Evolutionary conservation across 1,284 basidiomycete genomes (phyloP), one percentile per base, ranked within the genome.

Genomic region (Ceratobasidium theobromae): DNA sequence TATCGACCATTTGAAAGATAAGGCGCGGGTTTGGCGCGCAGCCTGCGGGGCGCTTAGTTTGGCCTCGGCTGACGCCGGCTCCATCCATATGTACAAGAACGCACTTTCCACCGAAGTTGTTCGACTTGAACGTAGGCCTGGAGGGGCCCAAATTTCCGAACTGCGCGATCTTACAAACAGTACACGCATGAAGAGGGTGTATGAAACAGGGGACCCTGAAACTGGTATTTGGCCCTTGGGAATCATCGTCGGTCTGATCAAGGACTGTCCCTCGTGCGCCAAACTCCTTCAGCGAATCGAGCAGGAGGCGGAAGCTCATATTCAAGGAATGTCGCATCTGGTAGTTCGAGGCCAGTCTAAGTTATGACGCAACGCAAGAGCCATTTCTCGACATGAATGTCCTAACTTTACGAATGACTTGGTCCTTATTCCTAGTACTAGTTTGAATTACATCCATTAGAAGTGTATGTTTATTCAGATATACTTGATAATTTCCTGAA

Each of bases 141-240:
- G 86, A 43, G 92, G 93, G 5, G 91, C 89, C 57, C 88, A 95
- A 76, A 97, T 98, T 72, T 86, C 91, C 72, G 94, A 98, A 32
- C 72, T 95, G 18, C 81, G 85, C 28, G 85, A 93, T 43, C 83
- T 97, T 53, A 94, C 96, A 9, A 85, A 91, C 1, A 95, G 94
- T 28, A 81, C 81, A 16, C 80, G 91, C 12, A 93, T 91, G 14
- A 83, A 83, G 68, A 67, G 43, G 60, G 95, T 96, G 6, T 97
- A 95, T 76, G 91, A 93, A 74, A 82, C 76, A 4, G 94, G 95
- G 14, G 93, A 97, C 73, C 79, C 85, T 0, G 91, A 98, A 70
- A 86, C 87, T 70, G 95, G 95, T 1, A 87, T 96, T 69, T 97
- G 95, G 94, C 84, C 79, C 51, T 87, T 87, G 11, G 89, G 92